Conservation (phyloP, 345 rosid species). For the Melaleuca quinquenervia region DNA sequence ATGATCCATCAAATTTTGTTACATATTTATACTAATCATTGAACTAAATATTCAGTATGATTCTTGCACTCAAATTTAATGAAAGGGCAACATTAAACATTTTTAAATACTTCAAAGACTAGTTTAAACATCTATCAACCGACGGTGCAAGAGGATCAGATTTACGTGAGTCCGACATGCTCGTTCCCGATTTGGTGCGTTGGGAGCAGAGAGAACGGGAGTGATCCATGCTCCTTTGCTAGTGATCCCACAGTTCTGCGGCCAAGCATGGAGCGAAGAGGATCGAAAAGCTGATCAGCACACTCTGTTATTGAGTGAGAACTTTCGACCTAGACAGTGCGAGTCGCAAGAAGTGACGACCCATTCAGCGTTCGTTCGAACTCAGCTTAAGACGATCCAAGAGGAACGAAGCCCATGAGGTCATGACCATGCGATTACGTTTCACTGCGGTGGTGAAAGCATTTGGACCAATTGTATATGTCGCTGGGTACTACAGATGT, state of each 20-base stretch:
- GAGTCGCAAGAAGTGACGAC: conserved; percentile 14
- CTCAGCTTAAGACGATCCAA: background rate
- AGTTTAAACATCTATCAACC: too few relatives aligned
- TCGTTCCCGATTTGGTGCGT: conserved; percentile 92
- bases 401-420: background rate
- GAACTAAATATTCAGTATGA: too few relatives aligned
- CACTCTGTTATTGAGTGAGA: conserved; percentile 46
- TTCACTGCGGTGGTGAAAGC: background rate
- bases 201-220: conserved; percentile 67
- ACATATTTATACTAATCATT: too few relatives aligned
- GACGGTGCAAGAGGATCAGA: too few relatives aligned
- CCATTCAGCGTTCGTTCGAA: background rate
- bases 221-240: conserved; percentile 59
- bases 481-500: background rate
- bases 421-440: background rate
- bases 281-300: conserved; percentile 46
- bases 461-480: background rate
- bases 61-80: too few relatives aligned
- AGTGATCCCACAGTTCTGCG: conserved; percentile 45
- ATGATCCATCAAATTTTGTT: too few relatives aligned
- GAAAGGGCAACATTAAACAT: too few relatives aligned
- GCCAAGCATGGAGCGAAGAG: conserved; percentile 79
- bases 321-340: conserved; percentile 82
- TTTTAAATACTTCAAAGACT: too few relatives aligned
- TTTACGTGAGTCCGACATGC: conserved; percentile 34